Percentiles rank a stretch among this genome's conserved stretches.
Evolutionary conservation across 305 asterid genomes (phyloP).

Genomic region (Plantago lanceolata): DNA sequence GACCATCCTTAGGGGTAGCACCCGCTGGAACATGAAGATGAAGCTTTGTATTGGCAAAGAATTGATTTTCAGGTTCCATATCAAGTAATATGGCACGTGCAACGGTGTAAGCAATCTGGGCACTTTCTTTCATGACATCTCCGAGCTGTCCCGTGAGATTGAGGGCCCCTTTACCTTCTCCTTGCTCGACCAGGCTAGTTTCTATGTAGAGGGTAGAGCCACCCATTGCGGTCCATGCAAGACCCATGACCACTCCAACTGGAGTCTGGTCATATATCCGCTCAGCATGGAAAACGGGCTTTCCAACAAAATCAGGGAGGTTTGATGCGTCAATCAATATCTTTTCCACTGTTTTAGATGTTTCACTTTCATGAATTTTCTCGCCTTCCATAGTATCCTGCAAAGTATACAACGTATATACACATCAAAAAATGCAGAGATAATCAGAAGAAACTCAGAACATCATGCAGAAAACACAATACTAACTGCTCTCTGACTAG

Average conservation of each 20-base stretch:
- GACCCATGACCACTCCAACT: conserved; percentile 94
- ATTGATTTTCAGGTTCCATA: conserved; percentile 59
- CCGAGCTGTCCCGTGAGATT: conserved; percentile 89
- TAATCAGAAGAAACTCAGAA: neutral
- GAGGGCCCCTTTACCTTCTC: conserved; percentile 84
- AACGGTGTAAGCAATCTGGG: conserved; percentile 89
- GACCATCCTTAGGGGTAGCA: conserved; percentile 97
- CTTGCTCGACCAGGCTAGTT: conserved; percentile 69
- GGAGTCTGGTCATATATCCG: conserved; percentile 83
- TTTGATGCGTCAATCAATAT: conserved; percentile 62
- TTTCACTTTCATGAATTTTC: conserved; percentile 33
- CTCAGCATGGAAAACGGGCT: conserved; percentile 95
- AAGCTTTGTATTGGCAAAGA: conserved; percentile 69
- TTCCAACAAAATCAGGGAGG: conserved; percentile 77
- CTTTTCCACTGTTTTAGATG: conserved; percentile 39
- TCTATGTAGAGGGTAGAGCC: conserved; percentile 93
- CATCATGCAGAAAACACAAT: too few species aligned
- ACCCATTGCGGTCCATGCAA: conserved; percentile 99
- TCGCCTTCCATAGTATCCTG: conserved; percentile 43
- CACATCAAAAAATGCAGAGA: neutral
- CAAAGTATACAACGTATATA: neutral
- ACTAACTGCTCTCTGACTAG: too few species aligned
- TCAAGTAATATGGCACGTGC: conserved; percentile 69
- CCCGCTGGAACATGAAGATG: conserved; percentile 98
- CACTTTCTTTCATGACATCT: conserved; percentile 97